Base-by-base conservation (phyloP, 768 basidiomycete species). In the Gelatoporia subvermispora region DNA sequence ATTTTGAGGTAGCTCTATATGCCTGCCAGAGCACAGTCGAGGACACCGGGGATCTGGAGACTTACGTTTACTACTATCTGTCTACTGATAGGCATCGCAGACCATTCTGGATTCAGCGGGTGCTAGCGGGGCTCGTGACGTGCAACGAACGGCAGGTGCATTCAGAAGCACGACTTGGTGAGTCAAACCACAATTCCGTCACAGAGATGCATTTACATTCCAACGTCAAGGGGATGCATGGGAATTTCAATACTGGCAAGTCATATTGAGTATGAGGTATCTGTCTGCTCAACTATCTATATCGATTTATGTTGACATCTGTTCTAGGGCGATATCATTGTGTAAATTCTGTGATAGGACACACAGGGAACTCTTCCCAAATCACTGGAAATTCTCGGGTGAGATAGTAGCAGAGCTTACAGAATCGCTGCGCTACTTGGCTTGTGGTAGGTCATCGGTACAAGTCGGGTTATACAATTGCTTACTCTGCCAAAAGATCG, bases 361-460 rank as follows among this genome's bases (percentile, higher is more conserved):
- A 3, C 62, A 63, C 37, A 50, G 59, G 2, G 40, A 47, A 17
- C 53, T 58, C 41, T 63, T 60, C 31, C 62, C 62, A 0, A 24
- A 52, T 40, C 23, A 52, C n/a, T 50, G 48, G 22, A 17, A 9
- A 2, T 23, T 55, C 9, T 10, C 39, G 2, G 21, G 36, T 10
- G 36, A 47, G 8, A 35, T 24, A 1, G 11, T 59, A 3, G 20
- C 50, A 4, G 50, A 57, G 16, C 31, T 60, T 0, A 44, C 28
- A 1, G 41, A 44, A 3, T 24, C 36, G 1, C 36, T 60, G 15
- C 49, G n/a, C 9, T 57, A 42, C 25, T 43, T 51, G 5, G 21
- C 54, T 0, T n/a, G n/a, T n/a, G n/a, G 42, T 45, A 38, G 60
- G 58, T 63, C 17, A 20, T 53, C 47, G 20, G 8, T 23, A 23